Conservation (phyloP, 768 basidiomycete genomes). For the Mycena rebaudengoi region DNA sequence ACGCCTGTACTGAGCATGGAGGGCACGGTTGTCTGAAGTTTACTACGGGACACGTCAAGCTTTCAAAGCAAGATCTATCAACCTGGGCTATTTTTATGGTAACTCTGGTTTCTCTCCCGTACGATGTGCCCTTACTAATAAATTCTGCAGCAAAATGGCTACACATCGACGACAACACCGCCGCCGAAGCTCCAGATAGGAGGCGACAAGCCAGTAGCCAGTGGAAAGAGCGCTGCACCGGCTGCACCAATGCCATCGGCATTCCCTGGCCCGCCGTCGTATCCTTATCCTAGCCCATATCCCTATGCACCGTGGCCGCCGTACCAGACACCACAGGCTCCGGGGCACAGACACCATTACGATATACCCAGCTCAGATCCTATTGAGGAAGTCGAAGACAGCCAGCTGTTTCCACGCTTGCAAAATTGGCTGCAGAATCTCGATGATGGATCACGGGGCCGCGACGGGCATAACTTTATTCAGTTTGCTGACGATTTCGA, state of each 20-base stretch:
- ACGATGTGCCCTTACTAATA: not conserved
- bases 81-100: constrained; percentile 1
- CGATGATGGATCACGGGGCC: not conserved
- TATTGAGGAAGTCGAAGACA: not conserved
- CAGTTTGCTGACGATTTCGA: not conserved
- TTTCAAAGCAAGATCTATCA: not conserved
- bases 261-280: too few relatives aligned
- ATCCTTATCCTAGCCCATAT: not conserved
- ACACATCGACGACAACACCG: not conserved
- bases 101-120: too few relatives aligned
- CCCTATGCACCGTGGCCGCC: not conserved
- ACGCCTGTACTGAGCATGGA: not conserved
- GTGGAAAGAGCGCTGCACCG: not conserved
- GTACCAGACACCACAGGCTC: not conserved
- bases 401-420: not conserved
- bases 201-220: not conserved
- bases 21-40: not conserved
- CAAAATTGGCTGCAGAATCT: not conserved
- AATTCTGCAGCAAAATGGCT: not conserved
- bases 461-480: not conserved
- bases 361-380: not conserved
- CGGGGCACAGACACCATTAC: not conserved
- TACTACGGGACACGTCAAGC: not conserved
- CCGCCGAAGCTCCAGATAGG: not conserved
- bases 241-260: too few relatives aligned